phyloP scores from a whole-genome alignment of 257 asterid species.

The Petunia secreta region DNA sequence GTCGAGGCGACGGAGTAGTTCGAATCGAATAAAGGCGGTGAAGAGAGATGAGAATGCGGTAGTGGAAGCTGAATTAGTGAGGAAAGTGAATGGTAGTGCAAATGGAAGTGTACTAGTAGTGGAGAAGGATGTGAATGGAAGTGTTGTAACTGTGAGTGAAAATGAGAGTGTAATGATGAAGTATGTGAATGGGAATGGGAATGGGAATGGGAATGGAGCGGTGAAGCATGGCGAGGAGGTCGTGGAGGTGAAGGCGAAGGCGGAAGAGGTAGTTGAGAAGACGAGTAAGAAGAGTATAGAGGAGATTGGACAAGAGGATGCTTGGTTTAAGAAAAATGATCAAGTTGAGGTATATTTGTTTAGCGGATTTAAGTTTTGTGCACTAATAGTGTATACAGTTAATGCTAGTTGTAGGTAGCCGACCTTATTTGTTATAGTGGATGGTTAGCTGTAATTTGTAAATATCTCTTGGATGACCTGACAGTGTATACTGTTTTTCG shows the following conservation, averaged over 20 bases:
- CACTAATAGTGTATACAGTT: too few relatives aligned
- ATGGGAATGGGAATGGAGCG: slow-evolving; percentile 24
- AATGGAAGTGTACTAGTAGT: slow-evolving; percentile 50
- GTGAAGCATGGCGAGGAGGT: slow-evolving; percentile 30
- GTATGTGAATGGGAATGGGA: slow-evolving; percentile 60
- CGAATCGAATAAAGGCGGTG: slow-evolving; percentile 41
- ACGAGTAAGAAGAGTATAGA: slow-evolving; percentile 58
- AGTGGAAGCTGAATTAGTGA: slow-evolving; percentile 47
- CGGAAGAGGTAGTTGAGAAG: slow-evolving; percentile 39
- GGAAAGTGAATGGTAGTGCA: slow-evolving; percentile 46
- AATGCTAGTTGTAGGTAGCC: too few relatives aligned
- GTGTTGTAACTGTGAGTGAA: slow-evolving; percentile 41
- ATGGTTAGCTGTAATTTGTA: not conserved
- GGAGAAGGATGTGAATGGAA: slow-evolving; percentile 54
- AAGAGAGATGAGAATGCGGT: slow-evolving; percentile 52
- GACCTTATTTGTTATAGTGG: not conserved
- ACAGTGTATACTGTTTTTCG: too few relatives aligned
- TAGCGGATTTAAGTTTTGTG: not conserved
- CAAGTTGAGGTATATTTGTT: slow-evolving; percentile 61
- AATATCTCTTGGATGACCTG: not conserved
- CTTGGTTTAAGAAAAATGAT: slow-evolving; percentile 69
- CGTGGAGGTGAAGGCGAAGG: slow-evolving; percentile 35
- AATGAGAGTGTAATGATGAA: slow-evolving; percentile 46
- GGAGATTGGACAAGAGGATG: slow-evolving; percentile 91
- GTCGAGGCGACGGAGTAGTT: slow-evolving; percentile 31